Evolutionary conservation across 139 green algal genomes (phyloP).

Genomic region (Dunaliella primolecta): DNA sequence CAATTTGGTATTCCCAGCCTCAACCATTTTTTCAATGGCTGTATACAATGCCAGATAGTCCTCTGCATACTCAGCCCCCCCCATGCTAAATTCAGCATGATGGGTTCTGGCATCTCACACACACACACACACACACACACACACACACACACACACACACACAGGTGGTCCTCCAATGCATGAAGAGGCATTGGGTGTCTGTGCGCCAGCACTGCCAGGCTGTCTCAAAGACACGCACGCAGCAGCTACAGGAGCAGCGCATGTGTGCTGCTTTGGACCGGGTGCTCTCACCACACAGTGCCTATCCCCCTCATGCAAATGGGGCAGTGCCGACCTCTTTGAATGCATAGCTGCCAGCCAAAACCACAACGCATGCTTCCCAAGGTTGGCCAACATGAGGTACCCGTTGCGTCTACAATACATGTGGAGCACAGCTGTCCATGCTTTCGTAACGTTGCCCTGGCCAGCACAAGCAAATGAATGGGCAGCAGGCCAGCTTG

Average conservation of each 20-base stretch:
- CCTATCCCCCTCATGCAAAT: neutral
- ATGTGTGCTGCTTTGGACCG: neutral
- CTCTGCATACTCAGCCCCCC: too few relatives aligned
- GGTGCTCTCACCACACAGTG: neutral
- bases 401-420: neutral
- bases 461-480: too few relatives aligned
- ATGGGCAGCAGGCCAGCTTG: too few relatives aligned
- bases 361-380: neutral
- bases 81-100: too few relatives aligned
- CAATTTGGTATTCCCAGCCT: too few relatives aligned
- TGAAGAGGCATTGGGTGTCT: neutral
- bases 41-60: too few relatives aligned
- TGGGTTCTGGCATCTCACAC: too few relatives aligned
- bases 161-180: neutral
- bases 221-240: neutral
- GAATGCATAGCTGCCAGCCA: neutral
- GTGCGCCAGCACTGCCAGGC: conserved; percentile 4
- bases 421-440: neutral
- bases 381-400: neutral
- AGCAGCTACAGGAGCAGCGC: neutral
- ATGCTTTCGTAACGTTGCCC: too few relatives aligned
- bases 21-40: too few relatives aligned
- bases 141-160: too few relatives aligned
- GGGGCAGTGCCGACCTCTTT: neutral
- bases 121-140: too few relatives aligned